Base-by-base conservation (phyloP, 768 basidiomycete species). In the Boletus coccyginus region DNA sequence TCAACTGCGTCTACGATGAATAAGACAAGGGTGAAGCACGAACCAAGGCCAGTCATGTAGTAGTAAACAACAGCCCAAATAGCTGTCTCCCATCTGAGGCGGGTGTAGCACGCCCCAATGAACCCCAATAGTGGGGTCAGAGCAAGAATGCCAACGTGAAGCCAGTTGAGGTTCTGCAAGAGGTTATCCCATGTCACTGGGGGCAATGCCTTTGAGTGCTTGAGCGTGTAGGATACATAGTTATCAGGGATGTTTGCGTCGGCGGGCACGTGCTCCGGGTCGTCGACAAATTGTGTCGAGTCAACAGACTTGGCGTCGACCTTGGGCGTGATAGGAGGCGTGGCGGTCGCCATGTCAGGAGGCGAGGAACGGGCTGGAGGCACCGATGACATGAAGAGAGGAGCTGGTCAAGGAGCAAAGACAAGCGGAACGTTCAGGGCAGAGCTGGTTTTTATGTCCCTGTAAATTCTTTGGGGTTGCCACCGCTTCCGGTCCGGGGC, bases 11-110 rank as follows among this genome's bases (percentile, higher is more conserved):
- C 7, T 13, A 17, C 9, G 19, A 42, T 3, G 4, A 52, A 38
- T 3, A 3, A 52, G 33, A 75, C 64, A 76, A 76, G 54, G 77
- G 4, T 35, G 65, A 50, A 60, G 76, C 51, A 77, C 82, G 62
- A 69, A 85, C 91, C 93, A 16, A 96, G 80, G 38, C 94, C 96
- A 8, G 88, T 91, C 68, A 86, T 75, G 69, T 81, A 89, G 71
- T 91, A 91, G 73, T 89, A 91, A 42, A 83, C 52, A 53, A 86
- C 76, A 52, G 77, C 66, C 74, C 80, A 91, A n/a, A 87, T 46
- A 17, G 81, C 80, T 0, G 97, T 99, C 76, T 92, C 75, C 82
- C 82, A 84, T 58, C 81, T 77, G 49, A 92, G 76, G 69, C 68
- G 77, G 13, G 87, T 89, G 57, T 81, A 85, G 61, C 70, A 77